Percentiles rank a stretch among this genome's conserved stretches.
phyloP scores from a whole-genome alignment of 2,329 filamentous ascomycete genomes.

The Scedosporium boydii region DNA sequence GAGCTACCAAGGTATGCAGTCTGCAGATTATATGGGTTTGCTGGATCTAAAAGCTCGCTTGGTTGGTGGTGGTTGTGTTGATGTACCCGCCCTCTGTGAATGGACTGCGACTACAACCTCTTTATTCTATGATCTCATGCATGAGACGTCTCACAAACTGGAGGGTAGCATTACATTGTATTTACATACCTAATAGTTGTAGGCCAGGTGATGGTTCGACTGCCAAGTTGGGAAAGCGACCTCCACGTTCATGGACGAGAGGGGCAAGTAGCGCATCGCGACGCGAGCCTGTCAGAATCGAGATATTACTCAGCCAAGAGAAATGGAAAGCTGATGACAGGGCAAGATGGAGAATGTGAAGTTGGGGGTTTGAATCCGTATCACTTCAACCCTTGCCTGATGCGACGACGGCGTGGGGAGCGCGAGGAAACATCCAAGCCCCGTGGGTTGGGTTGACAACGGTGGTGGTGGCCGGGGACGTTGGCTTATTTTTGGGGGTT shows the following conservation, averaged over 20 bases:
- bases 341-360: background rate
- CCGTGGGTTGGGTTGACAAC: background rate
- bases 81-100: background rate
- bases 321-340: slow-evolving; percentile 1
- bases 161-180: background rate
- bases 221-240: slow-evolving; percentile 3
- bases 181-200: background rate
- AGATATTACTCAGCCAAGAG: slow-evolving; percentile 20
- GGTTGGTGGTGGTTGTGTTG: background rate
- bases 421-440: background rate
- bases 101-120: background rate
- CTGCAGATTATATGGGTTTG: background rate
- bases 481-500: background rate
- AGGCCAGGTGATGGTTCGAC: background rate
- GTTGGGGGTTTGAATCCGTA: background rate
- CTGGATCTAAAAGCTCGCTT: background rate
- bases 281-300: slow-evolving; percentile 20
- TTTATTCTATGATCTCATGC: background rate
- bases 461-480: background rate
- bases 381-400: background rate
- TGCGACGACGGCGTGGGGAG: background rate
- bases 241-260: background rate
- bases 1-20: background rate
- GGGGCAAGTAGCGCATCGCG: background rate
- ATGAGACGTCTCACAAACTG: background rate